Percentiles rank a stretch among this genome's conserved stretches.
These are phyloP conservation scores for Chondrus crispus DNA, from an alignment of 23 red algal species.

Conservation along the genomic window DNA sequence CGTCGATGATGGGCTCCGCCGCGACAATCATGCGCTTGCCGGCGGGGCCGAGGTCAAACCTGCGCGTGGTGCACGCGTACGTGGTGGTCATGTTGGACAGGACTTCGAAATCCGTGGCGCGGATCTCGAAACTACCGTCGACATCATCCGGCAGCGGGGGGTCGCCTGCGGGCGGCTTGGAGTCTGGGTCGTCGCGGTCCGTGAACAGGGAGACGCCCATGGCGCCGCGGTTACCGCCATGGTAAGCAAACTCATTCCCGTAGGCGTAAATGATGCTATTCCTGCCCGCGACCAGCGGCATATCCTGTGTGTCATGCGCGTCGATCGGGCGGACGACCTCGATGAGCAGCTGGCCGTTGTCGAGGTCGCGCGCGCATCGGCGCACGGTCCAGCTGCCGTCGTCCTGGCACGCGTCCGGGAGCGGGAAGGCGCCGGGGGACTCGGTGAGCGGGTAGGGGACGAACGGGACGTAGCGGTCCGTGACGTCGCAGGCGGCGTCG, in stretches of 20 bases:
- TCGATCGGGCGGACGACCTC: constrained; percentile 42
- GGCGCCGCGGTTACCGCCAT: constrained; percentile 4
- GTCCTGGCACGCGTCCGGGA: constrained; percentile 38
- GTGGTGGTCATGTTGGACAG: constrained; percentile 33
- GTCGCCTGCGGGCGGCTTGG: neutral
- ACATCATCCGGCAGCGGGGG: constrained; percentile 29
- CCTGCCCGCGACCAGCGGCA: constrained; percentile 1
- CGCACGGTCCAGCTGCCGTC: constrained; percentile 36
- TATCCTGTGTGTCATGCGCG: constrained; percentile 48
- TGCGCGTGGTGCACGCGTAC: constrained; percentile 40
- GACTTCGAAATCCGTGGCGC: constrained; percentile 9
- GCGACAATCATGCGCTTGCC: constrained; percentile 55
- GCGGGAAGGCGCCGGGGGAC: constrained; percentile 11
- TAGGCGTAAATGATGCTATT: constrained; percentile 57
- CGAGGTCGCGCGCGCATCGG: constrained; percentile 4
- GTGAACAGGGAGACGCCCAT: constrained; percentile 13
- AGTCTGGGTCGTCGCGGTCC: neutral
- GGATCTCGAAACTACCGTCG: constrained; percentile 12
- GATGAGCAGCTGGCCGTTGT: constrained; percentile 7
- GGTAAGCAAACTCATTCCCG: constrained; percentile 29
- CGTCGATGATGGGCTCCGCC: constrained; percentile 52
- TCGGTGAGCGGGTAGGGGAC: constrained; percentile 28
- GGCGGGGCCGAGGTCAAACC: neutral
- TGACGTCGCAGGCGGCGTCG: neutral
- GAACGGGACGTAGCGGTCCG: constrained; percentile 59